A percentile compares a stretch with the other conserved stretches of the same genome.
These are phyloP conservation scores for Exophiala sp. DNA, from an alignment of 2,329 filamentous ascomycete species.

Conservation along the genomic window DNA sequence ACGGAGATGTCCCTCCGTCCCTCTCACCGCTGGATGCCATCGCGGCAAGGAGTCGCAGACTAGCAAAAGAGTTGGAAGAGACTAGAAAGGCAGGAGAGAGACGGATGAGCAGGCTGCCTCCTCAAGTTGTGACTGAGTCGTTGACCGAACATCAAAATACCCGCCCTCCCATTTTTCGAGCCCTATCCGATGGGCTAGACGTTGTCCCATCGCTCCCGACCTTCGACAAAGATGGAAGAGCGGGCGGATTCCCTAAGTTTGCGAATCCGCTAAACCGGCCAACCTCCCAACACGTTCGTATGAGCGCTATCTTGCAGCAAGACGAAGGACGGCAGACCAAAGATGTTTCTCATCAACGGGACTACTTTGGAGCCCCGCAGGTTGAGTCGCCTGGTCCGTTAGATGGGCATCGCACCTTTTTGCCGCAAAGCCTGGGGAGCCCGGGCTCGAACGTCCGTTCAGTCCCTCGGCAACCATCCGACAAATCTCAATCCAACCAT, in stretches of 20 bases:
- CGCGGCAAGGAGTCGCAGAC: conserved; percentile 78
- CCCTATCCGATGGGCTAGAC: conserved; percentile 55
- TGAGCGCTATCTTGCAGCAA: conserved; percentile 54
- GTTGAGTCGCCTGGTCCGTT: conserved; percentile 28
- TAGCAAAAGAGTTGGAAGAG: conserved; percentile 82
- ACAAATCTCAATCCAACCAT: conserved; percentile 20
- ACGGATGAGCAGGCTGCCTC: conserved; percentile 78
- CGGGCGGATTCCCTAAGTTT: conserved; percentile 34
- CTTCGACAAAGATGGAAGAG: conserved; percentile 36
- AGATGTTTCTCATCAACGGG: conserved; percentile 9
- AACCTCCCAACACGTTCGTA: conserved; percentile 66
- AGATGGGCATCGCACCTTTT: conserved; percentile 4
- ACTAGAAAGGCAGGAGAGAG: conserved; percentile 62
- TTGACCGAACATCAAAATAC: conserved; percentile 57
- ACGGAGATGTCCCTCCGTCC: conserved; percentile 77
- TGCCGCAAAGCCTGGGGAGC: conserved; percentile 1
- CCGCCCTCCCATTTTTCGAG: conserved; percentile 73
- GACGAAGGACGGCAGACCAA: conserved; percentile 1
- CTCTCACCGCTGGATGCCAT: conserved; percentile 94
- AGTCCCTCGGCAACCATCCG: conserved; percentile 12
- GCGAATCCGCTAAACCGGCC: conserved; percentile 52
- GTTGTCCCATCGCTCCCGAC: conserved; percentile 37
- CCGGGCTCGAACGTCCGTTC: conserved; percentile 3
- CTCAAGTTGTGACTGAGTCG: conserved; percentile 74
- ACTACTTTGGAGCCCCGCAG: conserved; percentile 28